Conservation (phyloP, 2,329 filamentous ascomycete species). For the Botrytis hyacinthi region DNA sequence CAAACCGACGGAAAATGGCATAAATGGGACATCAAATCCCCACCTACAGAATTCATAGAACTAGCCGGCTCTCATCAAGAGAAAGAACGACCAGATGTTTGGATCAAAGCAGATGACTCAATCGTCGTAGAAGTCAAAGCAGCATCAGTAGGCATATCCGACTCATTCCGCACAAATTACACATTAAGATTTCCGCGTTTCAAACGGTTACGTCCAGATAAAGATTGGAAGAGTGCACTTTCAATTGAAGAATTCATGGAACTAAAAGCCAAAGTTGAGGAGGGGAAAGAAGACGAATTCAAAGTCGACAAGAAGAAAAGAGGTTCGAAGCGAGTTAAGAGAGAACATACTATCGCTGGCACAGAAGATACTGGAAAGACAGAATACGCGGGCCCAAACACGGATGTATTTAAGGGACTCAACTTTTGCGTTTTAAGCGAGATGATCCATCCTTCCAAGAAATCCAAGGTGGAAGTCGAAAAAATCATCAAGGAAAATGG, state of each 20-base stretch:
- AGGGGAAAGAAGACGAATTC: constrained; percentile 74
- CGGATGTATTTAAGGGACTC: constrained; percentile 69
- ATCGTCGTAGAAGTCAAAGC: constrained; percentile 88
- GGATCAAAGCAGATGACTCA: constrained; percentile 88
- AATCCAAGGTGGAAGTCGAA: constrained; percentile 76
- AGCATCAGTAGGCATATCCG: constrained; percentile 69
- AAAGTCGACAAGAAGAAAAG: constrained; percentile 65
- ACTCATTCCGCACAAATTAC: constrained; percentile 71
- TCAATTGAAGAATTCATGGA: constrained; percentile 75
- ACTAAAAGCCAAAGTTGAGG: constrained; percentile 65
- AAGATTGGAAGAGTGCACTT: constrained; percentile 77
- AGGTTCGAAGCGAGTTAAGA: constrained; percentile 61
- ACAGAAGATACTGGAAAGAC: constrained; percentile 52
- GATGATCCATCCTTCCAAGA: constrained; percentile 65
- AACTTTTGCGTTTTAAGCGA: constrained; percentile 85
- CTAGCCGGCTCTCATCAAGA: constrained; percentile 73
- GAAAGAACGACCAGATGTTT: constrained; percentile 80
- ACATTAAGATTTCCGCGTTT: constrained; percentile 93
- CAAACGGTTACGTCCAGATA: constrained; percentile 76
- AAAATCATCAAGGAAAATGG: constrained; percentile 79
- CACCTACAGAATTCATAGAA: constrained; percentile 75
- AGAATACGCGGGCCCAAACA: constrained; percentile 56
- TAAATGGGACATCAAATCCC: constrained; percentile 74
- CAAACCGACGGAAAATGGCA: constrained; percentile 89
- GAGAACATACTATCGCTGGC: constrained; percentile 69